Base-by-base conservation (phyloP, 805 yeast species). In the Pichia scutulata region DNA sequence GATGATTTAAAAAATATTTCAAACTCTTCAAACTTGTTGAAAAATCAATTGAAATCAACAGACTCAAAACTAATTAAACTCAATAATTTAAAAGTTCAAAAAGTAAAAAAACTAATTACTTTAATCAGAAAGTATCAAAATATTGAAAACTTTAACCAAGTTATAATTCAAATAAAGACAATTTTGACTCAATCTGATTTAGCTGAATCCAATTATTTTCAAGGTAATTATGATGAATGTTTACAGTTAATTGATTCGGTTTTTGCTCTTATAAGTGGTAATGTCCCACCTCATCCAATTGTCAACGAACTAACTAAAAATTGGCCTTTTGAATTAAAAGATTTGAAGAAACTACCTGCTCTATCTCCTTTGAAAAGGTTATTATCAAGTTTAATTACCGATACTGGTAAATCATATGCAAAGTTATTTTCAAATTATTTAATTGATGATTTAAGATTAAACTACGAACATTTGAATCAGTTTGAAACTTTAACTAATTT, bases 1-100 rank as follows among this genome's bases (percentile, higher is more conserved):
- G 87, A 82, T 48, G 95, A 89, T 55, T 76, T 93, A 50, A 81
- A 82, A 58, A 72, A 71, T 8, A 81, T 90, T 36, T 78, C 82
- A 44, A 61, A 65, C 2, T 78, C 77, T 54, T 78, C 90, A 3
- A 67, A 71, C 13, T 62, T 64, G 13, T 76, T 89, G 23, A 70
- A 84, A 0, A 61, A 64, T 6, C 69, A 74, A 39, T 70, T 84
- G 44, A 63, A 73, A 30, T 59, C 62, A 0, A 66, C 90, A n/a
- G 69, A 73, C 37, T 51, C 59, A 0, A 72, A 76, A 18, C 62
- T 89, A 5, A 63, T 68, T 2, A 51, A 56, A 1, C 63, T 82
- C 13, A 82, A 83, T 47, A 58, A 64, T 22, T 68, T 73, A 10
- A 79, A 80, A 52, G 75, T 84, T 2, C 63, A 65, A 18, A 66